phyloP scores from a whole-genome alignment of 305 asterid species.

The Ilex paraguariensis region DNA sequence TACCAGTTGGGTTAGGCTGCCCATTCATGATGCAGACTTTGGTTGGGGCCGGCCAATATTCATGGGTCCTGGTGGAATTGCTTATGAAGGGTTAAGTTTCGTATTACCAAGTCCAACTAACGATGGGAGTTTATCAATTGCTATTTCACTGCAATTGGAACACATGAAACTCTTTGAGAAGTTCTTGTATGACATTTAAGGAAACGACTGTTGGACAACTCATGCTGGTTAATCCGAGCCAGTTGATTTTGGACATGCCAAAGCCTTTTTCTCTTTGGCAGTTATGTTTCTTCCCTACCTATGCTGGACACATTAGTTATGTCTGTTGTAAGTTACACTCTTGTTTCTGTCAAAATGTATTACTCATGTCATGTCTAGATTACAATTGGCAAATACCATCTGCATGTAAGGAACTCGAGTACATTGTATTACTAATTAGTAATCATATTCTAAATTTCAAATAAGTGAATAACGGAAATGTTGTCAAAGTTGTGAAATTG shows the following conservation, averaged over 20 bases:
- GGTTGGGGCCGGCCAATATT: conserved; percentile 91
- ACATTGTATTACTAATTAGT: no score
- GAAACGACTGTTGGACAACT: background rate
- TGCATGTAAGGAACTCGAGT: conserved; percentile 2
- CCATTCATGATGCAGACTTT: conserved; percentile 84
- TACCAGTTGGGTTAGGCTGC: conserved; percentile 85
- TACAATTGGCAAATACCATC: conserved; percentile 1
- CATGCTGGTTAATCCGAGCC: background rate
- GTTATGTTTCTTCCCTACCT: background rate
- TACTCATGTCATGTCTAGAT: no score
- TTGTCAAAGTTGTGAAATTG: no score
- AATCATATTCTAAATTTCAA: no score
- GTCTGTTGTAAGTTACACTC: no score
- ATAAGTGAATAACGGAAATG: no score
- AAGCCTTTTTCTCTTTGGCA: background rate
- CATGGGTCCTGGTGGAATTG: conserved; percentile 93
- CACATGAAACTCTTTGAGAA: conserved; percentile 80
- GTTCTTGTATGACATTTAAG: conserved; percentile 24
- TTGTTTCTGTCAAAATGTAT: background rate
- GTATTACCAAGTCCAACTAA: conserved; percentile 62
- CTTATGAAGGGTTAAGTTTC: conserved; percentile 81
- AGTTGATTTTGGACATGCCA: background rate
- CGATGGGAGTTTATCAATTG: conserved; percentile 78
- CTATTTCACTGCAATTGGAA: conserved; percentile 59
- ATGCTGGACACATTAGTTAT: no score